Conservation (phyloP, 2,329 filamentous ascomycete species). For the Rosellinia necatrix region DNA sequence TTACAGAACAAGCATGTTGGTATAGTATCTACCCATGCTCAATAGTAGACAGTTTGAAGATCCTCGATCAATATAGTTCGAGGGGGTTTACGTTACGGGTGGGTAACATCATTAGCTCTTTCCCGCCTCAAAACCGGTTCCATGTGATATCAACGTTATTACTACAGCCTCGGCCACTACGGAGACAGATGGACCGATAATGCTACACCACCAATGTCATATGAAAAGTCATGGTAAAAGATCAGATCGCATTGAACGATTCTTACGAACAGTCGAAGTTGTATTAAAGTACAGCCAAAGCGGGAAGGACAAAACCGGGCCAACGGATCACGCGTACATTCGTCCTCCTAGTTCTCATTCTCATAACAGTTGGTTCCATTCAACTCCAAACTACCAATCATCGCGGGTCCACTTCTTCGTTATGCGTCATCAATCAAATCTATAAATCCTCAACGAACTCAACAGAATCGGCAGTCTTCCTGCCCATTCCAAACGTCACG, state of each 20-base stretch:
- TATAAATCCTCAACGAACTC: slow-evolving; percentile 17
- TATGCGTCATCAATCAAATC: too few species aligned
- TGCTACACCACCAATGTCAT: neutral
- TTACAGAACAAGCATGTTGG: neutral
- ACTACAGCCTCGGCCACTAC: slow-evolving; percentile 4
- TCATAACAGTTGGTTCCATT: too few species aligned
- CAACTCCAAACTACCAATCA: too few species aligned
- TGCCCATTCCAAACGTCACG: slow-evolving; percentile 63
- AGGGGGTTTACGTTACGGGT: neutral
- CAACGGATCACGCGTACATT: slow-evolving; percentile 24
- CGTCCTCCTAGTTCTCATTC: slow-evolving; percentile 24
- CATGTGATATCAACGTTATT: slow-evolving; percentile 2
- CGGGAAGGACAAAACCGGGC: slow-evolving; percentile 1
- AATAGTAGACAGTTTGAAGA: neutral
- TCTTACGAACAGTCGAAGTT: slow-evolving; percentile 23
- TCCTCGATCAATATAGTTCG: neutral
- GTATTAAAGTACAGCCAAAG: slow-evolving; percentile 26
- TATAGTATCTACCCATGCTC: neutral
- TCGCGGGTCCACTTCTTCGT: too few species aligned
- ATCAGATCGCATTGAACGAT: neutral
- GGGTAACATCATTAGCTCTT: too few species aligned
- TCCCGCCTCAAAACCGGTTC: too few species aligned
- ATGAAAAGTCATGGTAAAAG: neutral
- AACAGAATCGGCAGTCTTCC: slow-evolving; percentile 31
- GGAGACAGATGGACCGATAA: slow-evolving; percentile 3